These are phyloP conservation scores for Aurantiochytrium sp. DNA, from an alignment of 108 stramenopile species.

Conservation along the genomic window DNA sequence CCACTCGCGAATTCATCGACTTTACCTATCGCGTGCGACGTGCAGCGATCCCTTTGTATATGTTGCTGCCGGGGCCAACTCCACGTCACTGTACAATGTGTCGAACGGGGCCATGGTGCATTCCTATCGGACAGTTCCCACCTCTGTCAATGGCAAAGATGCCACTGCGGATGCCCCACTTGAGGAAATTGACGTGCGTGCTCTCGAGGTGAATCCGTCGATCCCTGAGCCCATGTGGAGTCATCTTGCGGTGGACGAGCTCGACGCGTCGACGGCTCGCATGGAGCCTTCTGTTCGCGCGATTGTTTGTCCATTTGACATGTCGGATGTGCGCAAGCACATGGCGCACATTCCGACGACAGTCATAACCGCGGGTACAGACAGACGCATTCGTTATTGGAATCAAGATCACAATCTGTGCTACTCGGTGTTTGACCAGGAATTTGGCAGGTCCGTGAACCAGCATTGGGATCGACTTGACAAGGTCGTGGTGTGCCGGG, in stretches of 20 bases:
- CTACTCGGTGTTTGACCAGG: slow-evolving; percentile 12
- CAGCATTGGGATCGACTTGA: background rate
- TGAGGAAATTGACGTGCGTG: background rate
- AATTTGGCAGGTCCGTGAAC: background rate
- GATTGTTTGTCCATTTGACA: background rate
- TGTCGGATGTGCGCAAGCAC: background rate
- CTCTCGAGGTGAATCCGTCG: background rate
- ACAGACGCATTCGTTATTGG: background rate
- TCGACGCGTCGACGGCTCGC: background rate
- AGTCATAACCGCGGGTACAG: background rate
- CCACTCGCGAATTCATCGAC: background rate
- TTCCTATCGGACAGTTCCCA: background rate
- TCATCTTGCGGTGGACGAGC: background rate
- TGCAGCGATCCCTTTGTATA: background rate
- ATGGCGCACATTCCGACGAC: background rate
- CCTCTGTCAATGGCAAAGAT: background rate
- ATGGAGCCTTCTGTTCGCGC: background rate
- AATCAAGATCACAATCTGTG: background rate
- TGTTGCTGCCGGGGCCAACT: background rate
- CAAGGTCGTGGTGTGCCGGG: background rate
- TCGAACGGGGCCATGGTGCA: background rate
- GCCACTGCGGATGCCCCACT: background rate
- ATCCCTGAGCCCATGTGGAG: background rate
- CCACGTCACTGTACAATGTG: background rate
- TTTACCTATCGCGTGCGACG: background rate